Percentiles rank a stretch among this genome's conserved stretches.
phyloP scores from a whole-genome alignment of 129 eudicot species.

The Erigeron canadensis region DNA sequence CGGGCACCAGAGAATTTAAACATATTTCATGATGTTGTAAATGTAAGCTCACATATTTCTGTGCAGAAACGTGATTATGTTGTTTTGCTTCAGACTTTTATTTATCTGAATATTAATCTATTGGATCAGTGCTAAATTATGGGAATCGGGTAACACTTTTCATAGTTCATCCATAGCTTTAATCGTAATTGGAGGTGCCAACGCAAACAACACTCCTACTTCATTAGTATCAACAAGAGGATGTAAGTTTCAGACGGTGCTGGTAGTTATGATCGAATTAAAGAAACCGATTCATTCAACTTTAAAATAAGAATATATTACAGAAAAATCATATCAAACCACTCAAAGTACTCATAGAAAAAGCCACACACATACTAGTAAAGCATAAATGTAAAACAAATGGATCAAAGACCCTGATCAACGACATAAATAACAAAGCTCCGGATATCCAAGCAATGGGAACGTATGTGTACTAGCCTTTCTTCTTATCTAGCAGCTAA shows the following conservation, averaged over 20 bases:
- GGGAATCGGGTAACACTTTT: too few relatives aligned
- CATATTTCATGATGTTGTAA: too few relatives aligned
- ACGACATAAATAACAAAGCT: background rate
- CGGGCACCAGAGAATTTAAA: too few relatives aligned
- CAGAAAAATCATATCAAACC: conserved; percentile 11
- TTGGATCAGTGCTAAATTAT: background rate
- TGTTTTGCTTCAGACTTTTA: background rate
- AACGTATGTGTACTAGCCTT: background rate
- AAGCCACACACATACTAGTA: background rate
- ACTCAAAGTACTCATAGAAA: background rate
- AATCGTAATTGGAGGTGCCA: too few relatives aligned
- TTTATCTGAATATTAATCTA: background rate
- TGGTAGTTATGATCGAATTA: too few relatives aligned
- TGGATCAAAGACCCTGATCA: background rate
- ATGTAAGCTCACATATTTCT: too few relatives aligned
- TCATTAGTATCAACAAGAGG: too few relatives aligned
- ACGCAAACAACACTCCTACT: too few relatives aligned
- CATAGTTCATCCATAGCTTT: too few relatives aligned
- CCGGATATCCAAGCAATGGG: background rate
- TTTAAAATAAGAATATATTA: conserved; percentile 3
- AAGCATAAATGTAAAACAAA: background rate
- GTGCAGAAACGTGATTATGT: background rate
- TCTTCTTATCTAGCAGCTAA: background rate
- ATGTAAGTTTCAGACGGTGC: too few relatives aligned
- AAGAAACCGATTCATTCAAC: background rate